Conservation (phyloP, 331 rosid species). For the Acacia concinna region DNA sequence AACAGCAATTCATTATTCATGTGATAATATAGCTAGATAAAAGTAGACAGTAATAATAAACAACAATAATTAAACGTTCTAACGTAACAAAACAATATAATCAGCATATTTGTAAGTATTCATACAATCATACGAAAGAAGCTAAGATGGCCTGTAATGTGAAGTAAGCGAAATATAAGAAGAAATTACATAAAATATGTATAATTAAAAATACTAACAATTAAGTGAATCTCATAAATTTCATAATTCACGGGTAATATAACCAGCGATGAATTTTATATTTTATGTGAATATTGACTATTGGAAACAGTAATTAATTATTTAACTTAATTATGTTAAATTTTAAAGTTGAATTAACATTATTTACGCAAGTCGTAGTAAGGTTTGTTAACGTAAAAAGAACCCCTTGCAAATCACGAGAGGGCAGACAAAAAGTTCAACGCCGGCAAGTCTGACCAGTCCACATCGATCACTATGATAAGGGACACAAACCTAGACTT, state of each 20-base stretch:
- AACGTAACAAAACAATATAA: no score
- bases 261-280: not conserved
- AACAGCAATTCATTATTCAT: no score
- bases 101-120: no score
- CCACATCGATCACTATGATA: slow-evolving; percentile 39
- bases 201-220: no score
- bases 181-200: not conserved
- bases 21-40: no score
- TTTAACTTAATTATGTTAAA: not conserved
- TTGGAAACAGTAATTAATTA: not conserved
- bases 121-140: no score
- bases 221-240: not conserved
- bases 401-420: not conserved
- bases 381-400: not conserved
- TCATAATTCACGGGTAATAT: not conserved
- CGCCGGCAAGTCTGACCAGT: slow-evolving; percentile 84
- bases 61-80: no score
- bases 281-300: not conserved
- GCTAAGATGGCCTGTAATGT: no score
- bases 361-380: not conserved
- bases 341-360: not conserved
- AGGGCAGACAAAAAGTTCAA: slow-evolving; percentile 35
- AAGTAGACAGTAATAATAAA: no score
- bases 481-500: slow-evolving; percentile 42
- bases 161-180: not conserved